Conservation (phyloP, 208 protist species). For the Trypanosoma caninum region DNA sequence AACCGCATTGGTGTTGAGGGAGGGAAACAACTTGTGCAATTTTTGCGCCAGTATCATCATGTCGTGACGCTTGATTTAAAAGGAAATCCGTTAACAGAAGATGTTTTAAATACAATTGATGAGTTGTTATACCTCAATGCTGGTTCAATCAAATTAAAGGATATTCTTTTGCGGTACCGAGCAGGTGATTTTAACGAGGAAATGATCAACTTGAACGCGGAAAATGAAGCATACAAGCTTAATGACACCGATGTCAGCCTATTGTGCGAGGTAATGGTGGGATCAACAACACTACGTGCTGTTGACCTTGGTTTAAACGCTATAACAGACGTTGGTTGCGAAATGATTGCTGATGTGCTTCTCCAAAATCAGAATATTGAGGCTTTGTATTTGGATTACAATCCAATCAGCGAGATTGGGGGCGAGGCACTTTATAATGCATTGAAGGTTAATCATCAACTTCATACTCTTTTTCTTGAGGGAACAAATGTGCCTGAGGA, state of each 20-base stretch:
- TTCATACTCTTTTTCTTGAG: constrained; percentile 60
- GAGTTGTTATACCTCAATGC: constrained; percentile 71
- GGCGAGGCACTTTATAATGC: constrained; percentile 73
- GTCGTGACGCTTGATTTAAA: constrained; percentile 37
- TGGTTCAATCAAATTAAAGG: constrained; percentile 63
- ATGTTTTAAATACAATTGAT: constrained; percentile 37
- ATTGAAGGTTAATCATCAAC: constrained; percentile 73
- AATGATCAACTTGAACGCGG: constrained; percentile 65
- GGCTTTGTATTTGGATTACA: constrained; percentile 70
- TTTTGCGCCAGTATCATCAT: constrained; percentile 39
- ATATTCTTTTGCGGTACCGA: constrained; percentile 40
- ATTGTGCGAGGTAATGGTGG: constrained; percentile 48
- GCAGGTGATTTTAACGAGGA: constrained; percentile 35
- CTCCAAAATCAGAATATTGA: constrained; percentile 67
- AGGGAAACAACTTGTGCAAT: constrained; percentile 39
- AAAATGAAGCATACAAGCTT: constrained; percentile 37
- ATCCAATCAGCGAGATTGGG: constrained; percentile 58
- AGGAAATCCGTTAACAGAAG: constrained; percentile 53
- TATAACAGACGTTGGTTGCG: constrained; percentile 68
- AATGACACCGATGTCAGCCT: constrained; percentile 64
- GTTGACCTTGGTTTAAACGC: constrained; percentile 76
- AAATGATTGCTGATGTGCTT: constrained; percentile 75
- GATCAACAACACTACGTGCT: constrained; percentile 39
- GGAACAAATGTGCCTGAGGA: constrained; percentile 54
- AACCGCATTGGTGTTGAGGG: constrained; percentile 74